Percentiles rank a stretch among this genome's conserved stretches.
These are phyloP conservation scores for Kokia cookei DNA, from an alignment of 441 rosid species.

Conservation along the genomic window DNA sequence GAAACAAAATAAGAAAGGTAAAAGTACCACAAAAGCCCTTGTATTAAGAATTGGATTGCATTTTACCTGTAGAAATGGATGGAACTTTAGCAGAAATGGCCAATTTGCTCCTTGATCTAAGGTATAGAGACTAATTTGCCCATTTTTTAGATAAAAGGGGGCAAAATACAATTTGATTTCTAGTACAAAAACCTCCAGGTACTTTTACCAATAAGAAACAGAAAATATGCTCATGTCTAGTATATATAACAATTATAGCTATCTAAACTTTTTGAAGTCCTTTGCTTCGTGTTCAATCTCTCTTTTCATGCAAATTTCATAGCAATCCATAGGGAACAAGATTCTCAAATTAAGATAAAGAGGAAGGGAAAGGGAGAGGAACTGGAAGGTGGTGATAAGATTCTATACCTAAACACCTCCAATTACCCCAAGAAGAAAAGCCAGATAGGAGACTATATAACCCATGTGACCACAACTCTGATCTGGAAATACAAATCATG, in stretches of 20 bases:
- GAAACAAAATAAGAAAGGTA: not conserved
- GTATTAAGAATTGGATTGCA: rapidly evolving
- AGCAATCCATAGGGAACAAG: not conserved
- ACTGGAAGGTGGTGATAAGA: not conserved
- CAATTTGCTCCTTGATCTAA: too few species aligned
- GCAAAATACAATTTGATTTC: too few species aligned
- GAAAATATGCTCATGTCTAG: too few species aligned
- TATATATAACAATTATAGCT: too few species aligned
- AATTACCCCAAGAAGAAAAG: not conserved
- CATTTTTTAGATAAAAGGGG: too few species aligned
- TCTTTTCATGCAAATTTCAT: not conserved
- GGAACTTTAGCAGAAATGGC: too few species aligned
- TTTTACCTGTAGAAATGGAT: too few species aligned
- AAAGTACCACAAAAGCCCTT: too few species aligned
- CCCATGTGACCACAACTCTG: not conserved
- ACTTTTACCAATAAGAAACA: not conserved
- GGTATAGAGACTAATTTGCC: too few species aligned
- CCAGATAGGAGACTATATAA: not conserved
- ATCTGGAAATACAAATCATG: not conserved
- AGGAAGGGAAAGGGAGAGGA: too few species aligned
- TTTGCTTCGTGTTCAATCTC: not conserved
- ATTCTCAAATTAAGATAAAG: not conserved
- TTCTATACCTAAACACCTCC: not conserved
- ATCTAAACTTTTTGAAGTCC: not conserved
- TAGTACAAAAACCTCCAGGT: too few species aligned